These are phyloP conservation scores for Agroathelia rolfsii DNA, from an alignment of 1,284 basidiomycete species.

Conservation along the genomic window DNA sequence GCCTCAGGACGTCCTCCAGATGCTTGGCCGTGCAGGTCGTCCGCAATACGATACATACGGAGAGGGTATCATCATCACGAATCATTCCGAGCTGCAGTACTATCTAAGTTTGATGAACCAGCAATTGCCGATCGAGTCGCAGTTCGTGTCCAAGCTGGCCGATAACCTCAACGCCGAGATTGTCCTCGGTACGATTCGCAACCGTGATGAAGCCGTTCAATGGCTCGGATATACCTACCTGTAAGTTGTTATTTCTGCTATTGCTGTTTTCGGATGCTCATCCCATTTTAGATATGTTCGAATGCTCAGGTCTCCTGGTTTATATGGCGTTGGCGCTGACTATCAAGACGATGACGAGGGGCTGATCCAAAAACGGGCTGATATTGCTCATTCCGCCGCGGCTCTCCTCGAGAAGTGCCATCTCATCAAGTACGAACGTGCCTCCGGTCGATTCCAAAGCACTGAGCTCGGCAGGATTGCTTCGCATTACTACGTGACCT, in stretches of 20 bases:
- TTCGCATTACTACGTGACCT: conserved; percentile 94
- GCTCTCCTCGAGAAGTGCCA: conserved; percentile 91
- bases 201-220: conserved; percentile 94
- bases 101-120: conserved; percentile 91
- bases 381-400: conserved; percentile 92
- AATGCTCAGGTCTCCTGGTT: conserved; percentile 83
- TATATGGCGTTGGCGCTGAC: conserved; percentile 88
- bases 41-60: conserved; percentile 97
- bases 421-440: conserved; percentile 88
- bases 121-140: conserved; percentile 94
- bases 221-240: conserved; percentile 95
- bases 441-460: conserved; percentile 81
- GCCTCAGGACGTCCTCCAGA: conserved; percentile 95
- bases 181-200: conserved; percentile 90
- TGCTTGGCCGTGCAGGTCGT: conserved; percentile 96
- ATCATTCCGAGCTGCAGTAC: conserved; percentile 94
- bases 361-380: conserved; percentile 89
- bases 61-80: conserved; percentile 98
- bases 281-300: conserved; percentile 69
- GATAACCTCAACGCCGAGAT: conserved; percentile 98
- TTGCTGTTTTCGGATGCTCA: conserved; percentile 6
- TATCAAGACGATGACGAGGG: conserved; percentile 82
- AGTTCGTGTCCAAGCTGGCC: conserved; percentile 87
- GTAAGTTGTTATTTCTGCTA: conserved; percentile 35
- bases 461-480: conserved; percentile 93